Conservation (phyloP, 1,284 basidiomycete species). For the Puccinia novopanici region DNA sequence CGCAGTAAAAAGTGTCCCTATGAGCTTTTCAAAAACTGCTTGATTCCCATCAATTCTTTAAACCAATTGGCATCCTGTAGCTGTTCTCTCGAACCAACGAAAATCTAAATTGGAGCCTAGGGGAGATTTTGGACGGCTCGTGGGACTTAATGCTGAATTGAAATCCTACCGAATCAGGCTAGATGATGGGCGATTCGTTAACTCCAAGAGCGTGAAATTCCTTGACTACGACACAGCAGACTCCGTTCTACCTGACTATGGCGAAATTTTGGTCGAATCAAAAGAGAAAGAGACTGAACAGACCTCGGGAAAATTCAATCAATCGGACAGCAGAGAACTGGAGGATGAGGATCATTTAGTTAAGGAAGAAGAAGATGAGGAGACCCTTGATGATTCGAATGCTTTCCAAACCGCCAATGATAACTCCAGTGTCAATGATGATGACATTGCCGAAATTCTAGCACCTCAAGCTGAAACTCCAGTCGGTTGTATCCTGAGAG, state of each 20-base stretch:
- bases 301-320: background rate
- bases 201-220: background rate
- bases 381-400: too few species aligned
- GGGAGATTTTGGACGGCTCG: background rate
- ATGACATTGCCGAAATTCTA: background rate
- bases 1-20: background rate
- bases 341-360: too few species aligned
- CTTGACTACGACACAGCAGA: background rate
- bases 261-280: background rate
- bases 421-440: background rate
- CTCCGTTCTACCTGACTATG: background rate
- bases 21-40: background rate
- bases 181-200: background rate
- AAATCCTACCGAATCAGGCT: background rate
- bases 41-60: background rate
- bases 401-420: background rate
- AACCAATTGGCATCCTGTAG: background rate
- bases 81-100: background rate
- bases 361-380: too few species aligned
- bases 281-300: too few species aligned
- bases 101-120: background rate
- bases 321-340: too few species aligned
- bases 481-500: background rate
- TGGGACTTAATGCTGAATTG: background rate
- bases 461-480: background rate